Evolutionary conservation across 768 basidiomycete species (phyloP), one percentile per base, ranked within the genome.

Genomic region (Peribolospora kevripleyi): DNA sequence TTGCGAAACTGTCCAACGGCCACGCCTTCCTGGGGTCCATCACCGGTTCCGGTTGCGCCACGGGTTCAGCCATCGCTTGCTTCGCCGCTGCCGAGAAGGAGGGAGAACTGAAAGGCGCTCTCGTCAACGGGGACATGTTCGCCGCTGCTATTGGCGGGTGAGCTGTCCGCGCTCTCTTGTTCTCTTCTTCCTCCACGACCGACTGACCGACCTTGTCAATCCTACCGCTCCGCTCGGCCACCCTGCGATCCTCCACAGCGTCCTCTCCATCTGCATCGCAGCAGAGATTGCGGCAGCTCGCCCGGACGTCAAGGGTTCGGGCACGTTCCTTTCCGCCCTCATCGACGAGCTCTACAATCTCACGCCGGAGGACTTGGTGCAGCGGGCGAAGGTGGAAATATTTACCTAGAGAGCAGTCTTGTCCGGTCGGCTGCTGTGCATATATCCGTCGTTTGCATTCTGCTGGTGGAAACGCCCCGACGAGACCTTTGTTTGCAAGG

Each of bases 1-100:
- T 85, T 5, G 71, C 84, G n/a, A 72, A 74, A 47, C 68, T 85
- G 6, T 68, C 71, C 3, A 93, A 93, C 61, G 90, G 90, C 0
- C 72, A 82, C 62, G 67, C 70, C 11, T 68, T 81, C 37, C 75
- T 93, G 6, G 80, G 78, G 0, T 71, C 74, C 54, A 86, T 95
- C 55, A 93, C 90, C 0, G 90, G 88, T 0, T 83, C 83, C 37
- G 88, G 88, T 4, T 95, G 88, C 63, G 70, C 77, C 36, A 9
- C 4, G 5, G 82, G 82, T 38, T 81, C 82, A 7, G 71, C 75
- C 40, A 74, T 91, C 50, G 82, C 85, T 0, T 76, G 80, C 11
- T 88, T 80, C 41, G 67, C 67, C n/a, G 64, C 68, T 47, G 64
- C 60, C 54, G 64, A 50, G 61, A 58, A 56, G 59, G 62, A 57